Conservation (phyloP, 345 rosid genomes). For the Populus deltoides region DNA sequence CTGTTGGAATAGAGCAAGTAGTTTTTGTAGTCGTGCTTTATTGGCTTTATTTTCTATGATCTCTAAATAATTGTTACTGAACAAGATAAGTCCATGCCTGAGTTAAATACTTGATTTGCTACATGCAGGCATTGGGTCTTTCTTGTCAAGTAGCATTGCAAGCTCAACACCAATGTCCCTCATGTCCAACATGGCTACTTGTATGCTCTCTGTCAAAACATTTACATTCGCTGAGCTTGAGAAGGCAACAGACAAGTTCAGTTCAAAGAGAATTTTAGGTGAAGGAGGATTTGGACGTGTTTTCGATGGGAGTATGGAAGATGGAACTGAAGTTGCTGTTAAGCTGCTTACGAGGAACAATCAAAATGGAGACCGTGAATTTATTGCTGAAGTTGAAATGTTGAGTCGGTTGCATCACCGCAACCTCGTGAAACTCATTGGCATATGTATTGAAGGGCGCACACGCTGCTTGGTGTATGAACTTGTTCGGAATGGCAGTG, state of each 20-base stretch:
- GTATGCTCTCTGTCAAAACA: conserved; percentile 76
- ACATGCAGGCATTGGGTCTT: conserved; percentile 43
- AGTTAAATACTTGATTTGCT: conserved; percentile 7
- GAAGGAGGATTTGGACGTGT: conserved; percentile 99
- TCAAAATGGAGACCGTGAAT: conserved; percentile 89
- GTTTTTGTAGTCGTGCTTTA: neutral
- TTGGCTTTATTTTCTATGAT: neutral
- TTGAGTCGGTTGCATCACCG: conserved; percentile 98
- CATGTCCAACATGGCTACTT: conserved; percentile 75
- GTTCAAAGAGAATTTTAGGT: conserved; percentile 80
- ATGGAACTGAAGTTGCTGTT: conserved; percentile 86
- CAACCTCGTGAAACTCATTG: conserved; percentile 93
- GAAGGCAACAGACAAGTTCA: conserved; percentile 86
- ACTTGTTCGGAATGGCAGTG: conserved; percentile 91
- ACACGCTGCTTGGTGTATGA: conserved; percentile 90
- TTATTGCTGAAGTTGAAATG: conserved; percentile 98
- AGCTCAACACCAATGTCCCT: conserved; percentile 81
- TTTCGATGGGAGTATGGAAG: conserved; percentile 68
- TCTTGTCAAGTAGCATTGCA: conserved; percentile 36
- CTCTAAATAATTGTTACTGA: neutral
- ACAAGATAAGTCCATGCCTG: neutral
- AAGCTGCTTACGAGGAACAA: conserved; percentile 82
- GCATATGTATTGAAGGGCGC: conserved; percentile 89
- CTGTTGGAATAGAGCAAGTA: neutral
- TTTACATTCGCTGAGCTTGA: conserved; percentile 71